phyloP scores from a whole-genome alignment of 2,329 filamentous ascomycete species.

The Neurospora crassa region DNA sequence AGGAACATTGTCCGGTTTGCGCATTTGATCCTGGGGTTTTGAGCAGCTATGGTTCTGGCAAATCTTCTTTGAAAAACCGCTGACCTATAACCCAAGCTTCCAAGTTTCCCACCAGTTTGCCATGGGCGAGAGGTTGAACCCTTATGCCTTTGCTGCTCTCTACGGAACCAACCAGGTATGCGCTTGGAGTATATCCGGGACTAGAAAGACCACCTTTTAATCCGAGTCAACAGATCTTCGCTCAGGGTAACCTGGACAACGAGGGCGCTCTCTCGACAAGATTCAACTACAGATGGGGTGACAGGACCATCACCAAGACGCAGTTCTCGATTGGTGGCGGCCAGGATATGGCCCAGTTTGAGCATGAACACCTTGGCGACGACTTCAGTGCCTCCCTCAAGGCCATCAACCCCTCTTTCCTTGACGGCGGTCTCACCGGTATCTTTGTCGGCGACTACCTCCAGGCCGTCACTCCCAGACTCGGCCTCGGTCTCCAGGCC shows the following conservation, averaged over 20 bases:
- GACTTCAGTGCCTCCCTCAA: slow-evolving; percentile 94
- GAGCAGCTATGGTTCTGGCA: background rate
- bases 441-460: slow-evolving; percentile 95
- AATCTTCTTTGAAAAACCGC: background rate
- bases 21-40: background rate
- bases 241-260: slow-evolving; percentile 92
- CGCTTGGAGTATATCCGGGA: slow-evolving; percentile 21
- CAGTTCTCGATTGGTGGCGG: slow-evolving; percentile 66
- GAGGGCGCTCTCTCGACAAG: slow-evolving; percentile 78
- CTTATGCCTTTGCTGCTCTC: slow-evolving; percentile 89
- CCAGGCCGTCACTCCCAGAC: slow-evolving; percentile 78
- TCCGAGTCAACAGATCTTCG: slow-evolving; percentile 58
- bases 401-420: slow-evolving; percentile 85
- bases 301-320: slow-evolving; percentile 67
- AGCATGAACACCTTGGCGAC: slow-evolving; percentile 87
- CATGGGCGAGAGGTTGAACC: slow-evolving; percentile 85
- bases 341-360: slow-evolving; percentile 85
- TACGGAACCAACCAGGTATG: slow-evolving; percentile 85
- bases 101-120: slow-evolving; percentile 96
- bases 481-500: slow-evolving; percentile 82
- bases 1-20: background rate
- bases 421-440: slow-evolving; percentile 87
- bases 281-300: slow-evolving; percentile 85
- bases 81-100: slow-evolving; percentile 40
- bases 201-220: slow-evolving; percentile 2